Evolutionary conservation across 192 early-diverging fungal species (phyloP).

Genomic region (Coemansia sp.): DNA sequence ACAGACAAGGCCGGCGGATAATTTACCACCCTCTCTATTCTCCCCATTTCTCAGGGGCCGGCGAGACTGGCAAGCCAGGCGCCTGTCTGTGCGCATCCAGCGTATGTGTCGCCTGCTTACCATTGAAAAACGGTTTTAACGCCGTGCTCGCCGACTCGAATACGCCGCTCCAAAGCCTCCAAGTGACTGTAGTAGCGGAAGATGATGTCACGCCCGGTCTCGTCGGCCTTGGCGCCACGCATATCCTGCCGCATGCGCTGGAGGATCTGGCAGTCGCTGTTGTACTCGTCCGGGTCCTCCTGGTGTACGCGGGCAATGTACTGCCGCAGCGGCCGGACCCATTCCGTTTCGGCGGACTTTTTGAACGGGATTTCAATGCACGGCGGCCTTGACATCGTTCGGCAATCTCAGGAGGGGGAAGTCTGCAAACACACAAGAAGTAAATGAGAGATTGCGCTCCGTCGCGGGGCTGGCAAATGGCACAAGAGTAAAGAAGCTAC

Average conservation of each 20-base stretch:
- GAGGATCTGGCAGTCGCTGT: constrained; percentile 74
- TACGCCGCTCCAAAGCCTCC: constrained; percentile 88
- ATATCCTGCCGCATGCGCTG: constrained; percentile 93
- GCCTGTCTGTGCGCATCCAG: background rate
- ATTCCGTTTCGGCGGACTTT: constrained; percentile 88
- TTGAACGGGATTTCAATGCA: constrained; percentile 66
- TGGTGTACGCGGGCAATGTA: constrained; percentile 84
- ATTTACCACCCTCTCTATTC: constrained; percentile 1
- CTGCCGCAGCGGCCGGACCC: constrained; percentile 73
- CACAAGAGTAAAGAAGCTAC: background rate
- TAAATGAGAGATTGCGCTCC: too few species aligned
- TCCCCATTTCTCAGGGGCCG: too few species aligned
- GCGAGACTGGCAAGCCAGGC: too few species aligned
- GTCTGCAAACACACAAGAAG: too few species aligned
- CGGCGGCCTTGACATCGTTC: constrained; percentile 37
- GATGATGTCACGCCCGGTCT: constrained; percentile 87
- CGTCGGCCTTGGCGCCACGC: constrained; percentile 89
- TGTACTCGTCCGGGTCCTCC: constrained; percentile 91
- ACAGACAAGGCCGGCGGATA: background rate
- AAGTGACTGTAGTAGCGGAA: constrained; percentile 97
- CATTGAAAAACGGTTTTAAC: constrained; percentile 89
- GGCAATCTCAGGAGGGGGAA: background rate
- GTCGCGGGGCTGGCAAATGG: too few species aligned
- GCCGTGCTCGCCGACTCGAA: constrained; percentile 88
- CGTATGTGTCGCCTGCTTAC: constrained; percentile 53